Conservation (phyloP, 345 rosid genomes). For the Sisymbrium altissimum region DNA sequence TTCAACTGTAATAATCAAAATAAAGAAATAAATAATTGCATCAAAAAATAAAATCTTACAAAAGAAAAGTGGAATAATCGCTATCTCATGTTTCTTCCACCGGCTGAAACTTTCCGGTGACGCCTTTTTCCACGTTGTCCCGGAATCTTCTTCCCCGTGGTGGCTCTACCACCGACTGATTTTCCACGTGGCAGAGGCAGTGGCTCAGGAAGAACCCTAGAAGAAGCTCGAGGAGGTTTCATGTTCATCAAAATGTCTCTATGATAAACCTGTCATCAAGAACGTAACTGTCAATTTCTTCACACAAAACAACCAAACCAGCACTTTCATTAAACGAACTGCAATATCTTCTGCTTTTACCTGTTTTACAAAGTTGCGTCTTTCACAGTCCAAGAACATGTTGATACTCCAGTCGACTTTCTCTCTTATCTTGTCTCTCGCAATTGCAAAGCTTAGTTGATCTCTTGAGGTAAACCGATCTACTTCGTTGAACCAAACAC, state of each 20-base stretch:
- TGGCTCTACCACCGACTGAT: constrained; percentile 22
- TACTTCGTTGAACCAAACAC: constrained; percentile 97
- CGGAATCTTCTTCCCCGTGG: constrained; percentile 38
- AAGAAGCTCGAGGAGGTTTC: constrained; percentile 48
- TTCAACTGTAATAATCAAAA: neutral
- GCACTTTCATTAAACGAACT: neutral
- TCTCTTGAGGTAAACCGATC: constrained; percentile 89
- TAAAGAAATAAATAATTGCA: neutral
- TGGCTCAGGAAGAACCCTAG: constrained; percentile 16
- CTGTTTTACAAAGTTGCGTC: constrained; percentile 91
- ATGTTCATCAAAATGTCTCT: constrained; percentile 69
- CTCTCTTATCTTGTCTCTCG: constrained; percentile 77
- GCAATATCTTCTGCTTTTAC: constrained; percentile 33
- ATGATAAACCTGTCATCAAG: constrained; percentile 60
- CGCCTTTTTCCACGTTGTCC: constrained; percentile 55
- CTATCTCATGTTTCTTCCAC: constrained; percentile 38
- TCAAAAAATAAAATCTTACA: neutral
- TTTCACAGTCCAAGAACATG: constrained; percentile 91
- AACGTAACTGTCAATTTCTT: neutral
- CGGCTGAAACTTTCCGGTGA: constrained; percentile 57
- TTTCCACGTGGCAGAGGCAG: constrained; percentile 27
- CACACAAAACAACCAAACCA: neutral
- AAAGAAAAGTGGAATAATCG: neutral
- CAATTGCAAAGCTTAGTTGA: constrained; percentile 79
- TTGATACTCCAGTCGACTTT: constrained; percentile 64